phyloP scores from a whole-genome alignment of 768 basidiomycete species.

The Clavulina sp. region DNA sequence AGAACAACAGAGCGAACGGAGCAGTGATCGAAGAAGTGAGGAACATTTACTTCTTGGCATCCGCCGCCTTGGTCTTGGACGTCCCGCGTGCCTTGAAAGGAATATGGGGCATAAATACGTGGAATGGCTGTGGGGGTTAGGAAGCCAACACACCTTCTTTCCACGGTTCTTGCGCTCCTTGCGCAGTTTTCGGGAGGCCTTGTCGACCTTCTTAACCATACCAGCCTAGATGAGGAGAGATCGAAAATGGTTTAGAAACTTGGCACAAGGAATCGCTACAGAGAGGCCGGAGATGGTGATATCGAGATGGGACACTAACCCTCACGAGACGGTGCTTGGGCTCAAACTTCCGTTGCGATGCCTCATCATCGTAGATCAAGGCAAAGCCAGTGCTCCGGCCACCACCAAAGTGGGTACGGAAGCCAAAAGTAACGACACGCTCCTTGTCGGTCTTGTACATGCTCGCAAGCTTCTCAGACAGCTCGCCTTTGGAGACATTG shows the following conservation, averaged over 20 bases:
- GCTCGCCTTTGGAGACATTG: slow-evolving; percentile 83
- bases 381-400: slow-evolving; percentile 95
- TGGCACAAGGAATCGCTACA: background rate
- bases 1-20: too few relatives aligned
- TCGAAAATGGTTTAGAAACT: background rate
- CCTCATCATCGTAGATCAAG: slow-evolving; percentile 93
- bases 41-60: slow-evolving; percentile 65
- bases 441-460: slow-evolving; percentile 87
- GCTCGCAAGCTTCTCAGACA: slow-evolving; percentile 78
- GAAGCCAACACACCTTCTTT: slow-evolving; percentile 63
- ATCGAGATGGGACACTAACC: slow-evolving; percentile 26
- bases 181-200: slow-evolving; percentile 89
- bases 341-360: slow-evolving; percentile 91
- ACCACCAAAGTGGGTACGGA: slow-evolving; percentile 94
- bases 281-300: background rate
- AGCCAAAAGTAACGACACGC: slow-evolving; percentile 86
- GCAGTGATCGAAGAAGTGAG: background rate
- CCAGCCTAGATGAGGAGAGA: slow-evolving; percentile 35
- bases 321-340: slow-evolving; percentile 87
- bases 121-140: background rate
- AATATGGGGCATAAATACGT: slow-evolving; percentile 11
- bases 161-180: slow-evolving; percentile 99
- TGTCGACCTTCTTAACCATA: slow-evolving; percentile 59
- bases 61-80: slow-evolving; percentile 86
- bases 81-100: slow-evolving; percentile 69